Evolutionary conservation across 495 filamentous ascomycete species (phyloP).

Genomic region (Jackrogersella multiformis): DNA sequence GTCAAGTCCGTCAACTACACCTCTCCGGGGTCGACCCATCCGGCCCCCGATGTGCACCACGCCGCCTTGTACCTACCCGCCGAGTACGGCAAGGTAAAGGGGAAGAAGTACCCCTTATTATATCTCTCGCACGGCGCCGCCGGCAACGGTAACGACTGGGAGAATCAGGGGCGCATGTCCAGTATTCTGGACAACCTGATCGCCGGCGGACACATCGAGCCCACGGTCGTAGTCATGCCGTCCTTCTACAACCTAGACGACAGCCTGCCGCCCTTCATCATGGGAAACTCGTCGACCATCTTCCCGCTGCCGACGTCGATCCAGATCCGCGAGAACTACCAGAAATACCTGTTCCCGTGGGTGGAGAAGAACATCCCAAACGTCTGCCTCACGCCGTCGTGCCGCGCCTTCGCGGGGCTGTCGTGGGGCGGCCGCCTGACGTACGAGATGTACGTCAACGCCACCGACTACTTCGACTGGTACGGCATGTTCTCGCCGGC

Average conservation of each 20-base stretch:
- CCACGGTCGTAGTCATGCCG: slow-evolving; percentile 48
- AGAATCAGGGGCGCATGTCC: slow-evolving; percentile 47
- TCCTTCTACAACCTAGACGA: slow-evolving; percentile 48
- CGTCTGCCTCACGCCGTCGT: slow-evolving; percentile 39
- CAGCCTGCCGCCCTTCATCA: slow-evolving; percentile 36
- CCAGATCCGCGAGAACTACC: slow-evolving; percentile 44
- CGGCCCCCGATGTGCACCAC: slow-evolving; percentile 46
- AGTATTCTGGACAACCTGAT: slow-evolving; percentile 49
- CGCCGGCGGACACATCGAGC: slow-evolving; percentile 44
- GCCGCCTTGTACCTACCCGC: slow-evolving; percentile 46
- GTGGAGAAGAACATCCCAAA: slow-evolving; percentile 32
- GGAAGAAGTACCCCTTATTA: slow-evolving; percentile 45
- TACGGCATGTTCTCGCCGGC: slow-evolving; percentile 49
- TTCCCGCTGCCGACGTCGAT: slow-evolving; percentile 30
- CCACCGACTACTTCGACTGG: slow-evolving; percentile 46
- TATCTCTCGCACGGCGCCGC: slow-evolving; percentile 47
- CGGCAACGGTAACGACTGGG: slow-evolving; percentile 46
- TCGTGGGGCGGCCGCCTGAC: slow-evolving; percentile 46
- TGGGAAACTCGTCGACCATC: slow-evolving; percentile 39
- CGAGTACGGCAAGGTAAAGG: slow-evolving; percentile 36
- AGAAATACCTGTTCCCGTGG: slow-evolving; percentile 46
- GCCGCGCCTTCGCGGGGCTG: slow-evolving; percentile 47
- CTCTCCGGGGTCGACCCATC: slow-evolving; percentile 46
- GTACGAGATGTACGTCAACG: slow-evolving; percentile 51
- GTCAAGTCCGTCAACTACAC: slow-evolving; percentile 48